Percentiles rank a stretch among this genome's conserved stretches.
Evolutionary conservation across 345 rosid species (phyloP).

Genomic region (Ailanthus altissimus): DNA sequence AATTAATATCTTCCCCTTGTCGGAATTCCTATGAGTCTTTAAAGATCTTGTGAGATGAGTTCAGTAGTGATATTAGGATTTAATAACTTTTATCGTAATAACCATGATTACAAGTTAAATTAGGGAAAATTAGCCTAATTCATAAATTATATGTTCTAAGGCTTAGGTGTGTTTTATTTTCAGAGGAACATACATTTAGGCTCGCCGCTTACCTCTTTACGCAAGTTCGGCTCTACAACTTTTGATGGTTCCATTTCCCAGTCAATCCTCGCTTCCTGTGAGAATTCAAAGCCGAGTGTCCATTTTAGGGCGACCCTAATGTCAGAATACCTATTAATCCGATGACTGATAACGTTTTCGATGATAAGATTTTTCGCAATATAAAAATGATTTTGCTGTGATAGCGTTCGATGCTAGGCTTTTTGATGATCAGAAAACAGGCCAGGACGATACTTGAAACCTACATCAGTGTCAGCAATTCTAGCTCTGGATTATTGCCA

Average conservation of each 20-base stretch:
- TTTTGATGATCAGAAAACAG: conserved; percentile 31
- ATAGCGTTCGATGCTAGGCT: conserved; percentile 58
- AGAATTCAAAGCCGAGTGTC: conserved; percentile 29
- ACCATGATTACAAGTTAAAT: too few relatives aligned
- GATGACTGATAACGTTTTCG: conserved; percentile 42
- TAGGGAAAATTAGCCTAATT: too few relatives aligned
- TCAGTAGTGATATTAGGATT: too few relatives aligned
- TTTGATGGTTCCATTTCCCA: conserved; percentile 47
- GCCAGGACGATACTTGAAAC: conserved; percentile 43
- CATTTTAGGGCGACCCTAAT: conserved; percentile 30
- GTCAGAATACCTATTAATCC: conserved; percentile 44
- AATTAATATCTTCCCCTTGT: too few relatives aligned
- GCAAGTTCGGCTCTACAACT: conserved; percentile 43
- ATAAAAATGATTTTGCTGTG: conserved; percentile 43
- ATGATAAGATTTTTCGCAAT: conserved; percentile 36
- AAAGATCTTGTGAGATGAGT: too few relatives aligned
- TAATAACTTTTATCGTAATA: too few relatives aligned
- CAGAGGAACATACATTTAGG: conserved; percentile 65
- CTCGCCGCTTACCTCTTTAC: conserved; percentile 58
- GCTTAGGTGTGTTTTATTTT: background rate
- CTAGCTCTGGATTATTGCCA: background rate
- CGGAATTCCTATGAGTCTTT: too few relatives aligned
- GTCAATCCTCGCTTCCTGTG: conserved; percentile 32
- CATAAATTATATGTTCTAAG: too few relatives aligned
- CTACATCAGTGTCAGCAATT: conserved; percentile 26